A percentile compares a stretch with the other conserved stretches of the same genome.
Conservation (phyloP, 441 rosid species). For the Aquilaria agallochum region DNA sequence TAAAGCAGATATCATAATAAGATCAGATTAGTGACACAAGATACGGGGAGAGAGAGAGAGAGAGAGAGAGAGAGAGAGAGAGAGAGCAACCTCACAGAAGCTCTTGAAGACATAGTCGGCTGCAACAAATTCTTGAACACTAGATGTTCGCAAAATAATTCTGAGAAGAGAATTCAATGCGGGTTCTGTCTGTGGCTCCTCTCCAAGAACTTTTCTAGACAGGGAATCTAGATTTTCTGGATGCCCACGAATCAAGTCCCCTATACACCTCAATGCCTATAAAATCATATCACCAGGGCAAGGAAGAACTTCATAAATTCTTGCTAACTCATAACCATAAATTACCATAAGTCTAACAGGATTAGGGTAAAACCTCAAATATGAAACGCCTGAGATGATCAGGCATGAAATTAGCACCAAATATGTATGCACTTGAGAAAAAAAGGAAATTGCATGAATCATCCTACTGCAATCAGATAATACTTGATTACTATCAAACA, state of each 20-base stretch:
- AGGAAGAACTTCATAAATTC: no score
- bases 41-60: no score
- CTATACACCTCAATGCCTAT: constrained; percentile 81
- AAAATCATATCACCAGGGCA: constrained; percentile 12
- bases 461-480: no score
- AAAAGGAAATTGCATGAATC: not conserved
- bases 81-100: constrained; percentile 67
- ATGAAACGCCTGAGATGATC: no score
- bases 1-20: no score
- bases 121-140: constrained; percentile 78
- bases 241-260: constrained; percentile 66
- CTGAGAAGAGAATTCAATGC: constrained; percentile 83
- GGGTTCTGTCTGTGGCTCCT: constrained; percentile 77
- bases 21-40: no score
- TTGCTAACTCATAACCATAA: no score
- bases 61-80: no score
- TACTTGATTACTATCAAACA: no score
- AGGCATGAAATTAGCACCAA: no score
- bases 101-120: constrained; percentile 80
- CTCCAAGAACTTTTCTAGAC: constrained; percentile 81
- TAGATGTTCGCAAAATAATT: constrained; percentile 75
- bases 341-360: no score
- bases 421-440: constrained; percentile 10
- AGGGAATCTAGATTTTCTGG: constrained; percentile 72
- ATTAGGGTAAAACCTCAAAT: not conserved